Evolutionary conservation across 1,284 basidiomycete species (phyloP), one percentile per base, ranked within the genome.

Genomic region (Austropuccinia psidii): DNA sequence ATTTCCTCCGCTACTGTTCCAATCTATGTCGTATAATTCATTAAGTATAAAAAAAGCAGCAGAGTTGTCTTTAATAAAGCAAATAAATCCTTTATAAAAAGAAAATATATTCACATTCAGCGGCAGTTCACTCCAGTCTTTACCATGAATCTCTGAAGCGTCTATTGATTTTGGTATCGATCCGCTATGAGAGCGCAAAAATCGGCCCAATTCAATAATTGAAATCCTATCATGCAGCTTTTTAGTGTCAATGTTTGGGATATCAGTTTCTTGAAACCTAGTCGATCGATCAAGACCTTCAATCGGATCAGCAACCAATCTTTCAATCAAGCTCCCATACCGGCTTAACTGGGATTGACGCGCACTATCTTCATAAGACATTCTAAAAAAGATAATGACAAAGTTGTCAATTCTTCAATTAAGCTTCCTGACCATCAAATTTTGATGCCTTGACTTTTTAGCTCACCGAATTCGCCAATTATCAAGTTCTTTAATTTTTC

Each of bases 321-420:
- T 9, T 33, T 55, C 54, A 19, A 68, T 55, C 31, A 68, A 21
- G 33, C 21, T 43, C 6, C 35, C 50, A 31, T 68, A 68, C 31
- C 66, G 50, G 47, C 57, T 68, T 31, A 68, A 55, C 57, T 68
- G 50, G n/a, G n/a, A 31, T 57, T 68, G 66, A 19, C 66, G 33
- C 13, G 66, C 66, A 43, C 54, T 13, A 58, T 68, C 66, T 68
- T 68, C 66, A 35, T 68, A 68, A 27, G 66, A 68, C 66, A 54
- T 55, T 57, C 66, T 68, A 8, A 29, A 29, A 2, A 41, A 37
- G 19, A 17, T 60, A 31, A 37, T 13, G 24, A 29, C 21, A 19
- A 9, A 50, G 27, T 27, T 21, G 3, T 17, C 29, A 7, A 55
- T n/a, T 15, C 29, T 21, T 31, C 52, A 55, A 4, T 2, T 31